A percentile compares a stretch with the other conserved stretches of the same genome.
Conservation (phyloP, 371 early-diverging fungal species). For the Mucor saturninus region DNA sequence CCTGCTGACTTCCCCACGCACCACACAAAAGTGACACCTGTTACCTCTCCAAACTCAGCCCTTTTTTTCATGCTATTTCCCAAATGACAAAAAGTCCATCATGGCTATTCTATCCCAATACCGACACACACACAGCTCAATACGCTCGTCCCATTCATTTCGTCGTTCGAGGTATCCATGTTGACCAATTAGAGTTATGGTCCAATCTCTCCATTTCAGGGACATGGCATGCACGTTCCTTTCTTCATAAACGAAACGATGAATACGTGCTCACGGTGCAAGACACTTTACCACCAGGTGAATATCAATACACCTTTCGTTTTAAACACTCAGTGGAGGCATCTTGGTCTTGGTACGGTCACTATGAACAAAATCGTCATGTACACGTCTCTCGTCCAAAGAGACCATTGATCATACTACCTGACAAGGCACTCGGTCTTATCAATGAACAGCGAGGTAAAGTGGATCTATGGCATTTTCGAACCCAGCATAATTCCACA, state of each 20-base stretch:
- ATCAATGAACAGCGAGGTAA: conserved; percentile 1
- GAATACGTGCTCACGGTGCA: neutral
- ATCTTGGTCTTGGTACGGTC: conserved; percentile 28
- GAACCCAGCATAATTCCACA: neutral
- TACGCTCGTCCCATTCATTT: neutral
- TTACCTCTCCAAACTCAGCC: no score
- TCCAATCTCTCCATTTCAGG: conserved; percentile 12
- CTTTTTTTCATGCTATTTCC: no score
- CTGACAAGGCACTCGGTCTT: conserved; percentile 1
- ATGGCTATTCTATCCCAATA: neutral
- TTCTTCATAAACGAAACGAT: neutral
- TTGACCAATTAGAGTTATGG: conserved; percentile 15
- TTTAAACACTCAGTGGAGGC: neutral
- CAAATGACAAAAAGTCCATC: neutral
- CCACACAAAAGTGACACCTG: no score
- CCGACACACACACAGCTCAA: no score
- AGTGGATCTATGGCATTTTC: conserved; percentile 15
- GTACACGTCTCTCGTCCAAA: neutral
- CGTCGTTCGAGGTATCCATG: conserved; percentile 2
- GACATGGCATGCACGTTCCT: conserved; percentile 13
- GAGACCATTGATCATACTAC: neutral
- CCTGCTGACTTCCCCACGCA: no score
- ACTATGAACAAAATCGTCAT: conserved; percentile 14
- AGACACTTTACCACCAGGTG: neutral
- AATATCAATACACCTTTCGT: conserved; percentile 26